A percentile compares a stretch with the other conserved stretches of the same genome.
Evolutionary conservation across 2,329 filamentous ascomycete species (phyloP).

Genomic region (Fusarium mangiferae): DNA sequence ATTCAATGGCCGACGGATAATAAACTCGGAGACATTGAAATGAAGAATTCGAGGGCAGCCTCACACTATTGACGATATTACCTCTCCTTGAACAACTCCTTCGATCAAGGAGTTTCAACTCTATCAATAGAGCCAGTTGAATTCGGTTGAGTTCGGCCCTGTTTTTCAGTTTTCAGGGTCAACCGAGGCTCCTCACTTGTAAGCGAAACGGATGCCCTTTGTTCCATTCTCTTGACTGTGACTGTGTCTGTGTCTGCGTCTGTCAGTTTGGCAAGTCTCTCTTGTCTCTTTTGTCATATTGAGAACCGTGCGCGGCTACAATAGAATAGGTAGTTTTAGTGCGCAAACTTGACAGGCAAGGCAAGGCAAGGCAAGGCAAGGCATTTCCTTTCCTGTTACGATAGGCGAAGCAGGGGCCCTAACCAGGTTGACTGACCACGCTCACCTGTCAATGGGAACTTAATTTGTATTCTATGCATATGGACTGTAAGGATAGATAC

Average conservation of each 20-base stretch:
- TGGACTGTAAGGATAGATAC: neutral
- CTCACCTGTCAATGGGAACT: constrained; percentile 31
- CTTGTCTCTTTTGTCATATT: constrained; percentile 8
- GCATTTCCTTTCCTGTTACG: neutral
- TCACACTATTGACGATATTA: constrained; percentile 16
- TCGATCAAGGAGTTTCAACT: neutral
- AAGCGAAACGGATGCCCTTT: neutral
- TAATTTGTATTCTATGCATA: constrained; percentile 9
- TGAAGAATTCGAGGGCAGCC: constrained; percentile 25
- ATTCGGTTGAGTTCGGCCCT: neutral
- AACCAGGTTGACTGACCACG: constrained; percentile 13
- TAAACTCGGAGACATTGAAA: constrained; percentile 28
- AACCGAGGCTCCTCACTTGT: neutral
- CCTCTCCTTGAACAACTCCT: neutral
- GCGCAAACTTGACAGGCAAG: neutral
- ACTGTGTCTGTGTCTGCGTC: neutral
- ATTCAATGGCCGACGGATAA: neutral
- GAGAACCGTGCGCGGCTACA: constrained; percentile 18
- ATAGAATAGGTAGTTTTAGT: neutral
- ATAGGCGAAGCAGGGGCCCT: constrained; percentile 19
- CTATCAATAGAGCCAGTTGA: neutral
- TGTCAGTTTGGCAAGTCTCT: neutral
- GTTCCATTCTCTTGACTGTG: neutral
- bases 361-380: neutral
- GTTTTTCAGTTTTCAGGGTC: neutral